Evolutionary conservation across 1,139 yeast species (phyloP), one percentile per base, ranked within the genome.

Genomic region (Keqinozyma sinolaborantium): DNA sequence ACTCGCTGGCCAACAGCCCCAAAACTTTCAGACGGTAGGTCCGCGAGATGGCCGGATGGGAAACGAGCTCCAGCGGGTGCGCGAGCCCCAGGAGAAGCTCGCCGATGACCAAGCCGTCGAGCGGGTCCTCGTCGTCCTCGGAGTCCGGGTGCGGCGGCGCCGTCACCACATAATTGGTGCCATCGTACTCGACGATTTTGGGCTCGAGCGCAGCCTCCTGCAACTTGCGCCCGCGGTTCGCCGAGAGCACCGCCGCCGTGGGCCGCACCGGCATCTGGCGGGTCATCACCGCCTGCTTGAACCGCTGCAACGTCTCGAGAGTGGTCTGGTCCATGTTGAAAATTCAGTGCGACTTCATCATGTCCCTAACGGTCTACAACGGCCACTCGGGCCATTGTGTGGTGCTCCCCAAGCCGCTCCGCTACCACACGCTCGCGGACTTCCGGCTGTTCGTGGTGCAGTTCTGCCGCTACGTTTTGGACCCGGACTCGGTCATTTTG

Each of bases 31-130:
- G 73, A 36, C 59, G 62, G 53, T 75, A 92, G 0, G 95, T 83
- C 39, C 71, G 74, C 37, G 78, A 73, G 13, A 86, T 66, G 0
- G 88, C 77, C 5, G 82, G 81, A 48, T 86, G 92, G 2, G 73
- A 69, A 2, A 84, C 77, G 3, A 90, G 60, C 48, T 92, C 96
- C 10, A 86, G 72, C 0, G 97, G 94, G 38, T 85, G 84, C 11
- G 77, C 68, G 14, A 92, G 74, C 0, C 97, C 96, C 9, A 82
- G 77, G 38, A 92, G 61, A 16, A 88, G 62, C 30, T 79, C 80
- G 14, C 73, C 67, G 20, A 74, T 47, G 29, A 61, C 61, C 10
- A 73, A 42, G 25, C 56, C 51, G 29, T 56, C 56, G 36, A 65
- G 52, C 1, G 69, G 68, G 32, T 66, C 60, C 5, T 53, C 58